Base-by-base conservation (phyloP, 2,329 filamentous ascomycete species). In the Clarireedia hainanense region DNA sequence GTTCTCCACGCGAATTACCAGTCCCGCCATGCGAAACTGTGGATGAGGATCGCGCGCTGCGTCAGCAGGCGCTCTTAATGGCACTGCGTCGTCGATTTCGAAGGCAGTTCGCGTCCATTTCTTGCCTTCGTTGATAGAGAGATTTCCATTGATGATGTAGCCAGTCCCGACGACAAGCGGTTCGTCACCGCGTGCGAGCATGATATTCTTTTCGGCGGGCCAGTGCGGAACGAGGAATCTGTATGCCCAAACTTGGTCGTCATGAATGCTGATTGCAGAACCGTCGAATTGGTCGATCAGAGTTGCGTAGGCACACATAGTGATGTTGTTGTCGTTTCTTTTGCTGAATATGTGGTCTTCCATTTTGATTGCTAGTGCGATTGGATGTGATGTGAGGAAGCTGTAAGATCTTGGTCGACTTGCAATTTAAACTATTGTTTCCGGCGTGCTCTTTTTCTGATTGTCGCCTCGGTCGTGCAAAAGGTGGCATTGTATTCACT, bases 61-160 rank as follows among this genome's bases (percentile, higher is more conserved):
- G 20, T 27, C 23, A 12, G 47, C 37, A 17, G 26, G 14, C 3
- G 37, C 24, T 2, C 24, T 24, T 27, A 55, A 6, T 15, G 37
- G 30, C 6, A 55, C 15, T 10, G 39, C 52, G 6, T 55, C 47
- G 6, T 55, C 52, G 9, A 55, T 37, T 45, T 55, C 52, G 2
- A 55, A 55, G 2, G 52, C 52, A 2, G 52, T 55, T 0, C 52
- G 47, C 10, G 52, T 55, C 52, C 47, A 55, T 5, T 37, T 4
- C n/a, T 26, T 27, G 37, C 52, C 39, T 40, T 55, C 52, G 26
- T 50, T 50, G n/a, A 55, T 45, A 5, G 47, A 50, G 2, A 55
- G 27, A 5, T 34, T 30, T 4, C 52, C 52, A 14, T 55, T 45
- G 14, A 55, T 26, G 14, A 50, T 55, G 20, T 55, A 55, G n/a